Percentiles rank a stretch among this genome's conserved stretches.
Evolutionary conservation across 2,329 filamentous ascomycete genomes (phyloP).

Genomic region (Delphinella strobiligena): DNA sequence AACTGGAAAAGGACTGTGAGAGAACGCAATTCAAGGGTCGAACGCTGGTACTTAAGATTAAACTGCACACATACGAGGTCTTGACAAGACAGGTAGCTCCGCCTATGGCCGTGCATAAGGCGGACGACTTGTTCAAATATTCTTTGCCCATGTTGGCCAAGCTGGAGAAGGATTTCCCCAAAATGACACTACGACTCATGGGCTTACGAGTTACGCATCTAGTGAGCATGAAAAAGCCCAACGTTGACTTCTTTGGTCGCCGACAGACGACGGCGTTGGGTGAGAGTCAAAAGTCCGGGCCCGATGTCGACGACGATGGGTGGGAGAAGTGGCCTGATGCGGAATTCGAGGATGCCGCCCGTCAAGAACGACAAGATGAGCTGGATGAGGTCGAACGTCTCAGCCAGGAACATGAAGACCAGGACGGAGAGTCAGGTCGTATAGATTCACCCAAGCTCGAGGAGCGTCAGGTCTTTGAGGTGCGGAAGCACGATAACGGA

Average conservation of each 20-base stretch:
- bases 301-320: slow-evolving; percentile 33
- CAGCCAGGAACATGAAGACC: slow-evolving; percentile 46
- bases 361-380: slow-evolving; percentile 47
- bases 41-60: slow-evolving; percentile 86
- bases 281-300: slow-evolving; percentile 11
- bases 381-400: slow-evolving; percentile 50
- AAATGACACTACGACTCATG: slow-evolving; percentile 72
- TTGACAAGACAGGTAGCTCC: slow-evolving; percentile 69
- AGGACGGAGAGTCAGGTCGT: not conserved
- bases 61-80: slow-evolving; percentile 88
- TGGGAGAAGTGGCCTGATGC: slow-evolving; percentile 62
- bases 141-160: slow-evolving; percentile 73
- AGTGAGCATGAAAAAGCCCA: slow-evolving; percentile 70
- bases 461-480: slow-evolving; percentile 13
- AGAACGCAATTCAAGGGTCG: slow-evolving; percentile 74
- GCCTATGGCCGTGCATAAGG: slow-evolving; percentile 57
- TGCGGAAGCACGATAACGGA: slow-evolving; percentile 19
- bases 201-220: slow-evolving; percentile 81
- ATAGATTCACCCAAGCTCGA: not conserved
- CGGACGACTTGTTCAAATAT: slow-evolving; percentile 74
- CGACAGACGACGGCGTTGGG: slow-evolving; percentile 25
- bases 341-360: slow-evolving; percentile 50
- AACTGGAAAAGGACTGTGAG: slow-evolving; percentile 74
- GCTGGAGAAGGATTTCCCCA: slow-evolving; percentile 70
- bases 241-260: slow-evolving; percentile 66